Conservation (phyloP, 371 early-diverging fungal genomes). For the Basidiobolus meristosporus region DNA sequence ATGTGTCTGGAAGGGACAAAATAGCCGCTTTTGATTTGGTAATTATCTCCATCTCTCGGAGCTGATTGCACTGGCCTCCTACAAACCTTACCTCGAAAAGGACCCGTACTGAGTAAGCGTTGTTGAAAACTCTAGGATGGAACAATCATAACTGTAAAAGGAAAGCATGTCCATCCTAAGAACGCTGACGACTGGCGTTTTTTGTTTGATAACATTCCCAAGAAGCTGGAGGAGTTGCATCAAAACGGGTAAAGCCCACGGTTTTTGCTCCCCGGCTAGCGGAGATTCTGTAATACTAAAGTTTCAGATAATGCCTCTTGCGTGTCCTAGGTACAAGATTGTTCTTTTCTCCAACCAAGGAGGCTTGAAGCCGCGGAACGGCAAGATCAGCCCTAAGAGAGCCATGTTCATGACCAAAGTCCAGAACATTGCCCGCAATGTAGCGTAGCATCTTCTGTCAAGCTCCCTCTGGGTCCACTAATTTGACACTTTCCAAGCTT, state of each 20-base stretch:
- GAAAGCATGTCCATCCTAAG: not conserved
- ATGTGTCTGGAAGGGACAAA: not conserved
- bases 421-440: too few species aligned
- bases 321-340: not conserved
- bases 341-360: not conserved
- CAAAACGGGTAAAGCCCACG: not conserved
- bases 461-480: too few species aligned
- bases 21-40: not conserved
- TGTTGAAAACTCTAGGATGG: too few species aligned
- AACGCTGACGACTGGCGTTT: not conserved
- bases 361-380: not conserved
- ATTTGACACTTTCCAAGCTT: not conserved
- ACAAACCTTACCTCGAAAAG: too few species aligned
- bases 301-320: not conserved
- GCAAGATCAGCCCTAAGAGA: not conserved
- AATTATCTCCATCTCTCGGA: too few species aligned
- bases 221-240: not conserved
- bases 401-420: not conserved
- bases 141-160: not conserved
- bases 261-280: too few species aligned
- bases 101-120: too few species aligned
- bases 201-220: not conserved
- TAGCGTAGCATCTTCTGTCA: too few species aligned
- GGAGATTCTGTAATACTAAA: not conserved
- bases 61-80: too few species aligned